Percentiles rank a stretch among this genome's conserved stretches.
Conservation (phyloP, 345 rosid genomes). For the Firmiana major region DNA sequence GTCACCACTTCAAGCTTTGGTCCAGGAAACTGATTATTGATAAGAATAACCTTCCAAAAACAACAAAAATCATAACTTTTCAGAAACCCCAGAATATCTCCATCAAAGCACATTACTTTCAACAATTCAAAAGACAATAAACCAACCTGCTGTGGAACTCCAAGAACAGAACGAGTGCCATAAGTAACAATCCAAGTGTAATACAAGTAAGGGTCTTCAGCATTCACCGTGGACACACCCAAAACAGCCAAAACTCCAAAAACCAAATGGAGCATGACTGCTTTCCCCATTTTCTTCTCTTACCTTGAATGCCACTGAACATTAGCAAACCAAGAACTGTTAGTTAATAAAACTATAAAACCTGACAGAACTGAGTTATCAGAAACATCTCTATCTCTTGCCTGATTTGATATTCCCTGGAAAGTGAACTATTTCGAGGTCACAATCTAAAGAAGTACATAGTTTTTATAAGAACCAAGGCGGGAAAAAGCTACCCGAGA, state of each 20-base stretch:
- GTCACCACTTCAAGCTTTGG: conserved; percentile 91
- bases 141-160: conserved; percentile 83
- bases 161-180: conserved; percentile 73
- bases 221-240: conserved; percentile 43
- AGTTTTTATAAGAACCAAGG: conserved; percentile 9
- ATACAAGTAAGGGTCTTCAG: conserved; percentile 74
- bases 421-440: neutral
- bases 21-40: conserved; percentile 97
- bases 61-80: conserved; percentile 1
- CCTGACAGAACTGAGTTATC: neutral
- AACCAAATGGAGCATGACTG: conserved; percentile 25
- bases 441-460: neutral
- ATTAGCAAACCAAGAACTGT: neutral
- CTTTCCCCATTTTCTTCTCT: conserved; percentile 25
- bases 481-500: conserved; percentile 14
- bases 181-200: conserved; percentile 91
- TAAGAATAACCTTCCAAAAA: conserved; percentile 69
- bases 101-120: conserved; percentile 7
- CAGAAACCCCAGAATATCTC: conserved; percentile 6
- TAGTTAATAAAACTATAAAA: neutral
- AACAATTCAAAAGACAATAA: neutral
- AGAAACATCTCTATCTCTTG: neutral
- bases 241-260: conserved; percentile 46
- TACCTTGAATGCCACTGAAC: conserved; percentile 9
- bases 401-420: neutral